Evolutionary conservation across 2,329 filamentous ascomycete species (phyloP), one percentile per base, ranked within the genome.

Genomic region (Aureobasidium sp.): DNA sequence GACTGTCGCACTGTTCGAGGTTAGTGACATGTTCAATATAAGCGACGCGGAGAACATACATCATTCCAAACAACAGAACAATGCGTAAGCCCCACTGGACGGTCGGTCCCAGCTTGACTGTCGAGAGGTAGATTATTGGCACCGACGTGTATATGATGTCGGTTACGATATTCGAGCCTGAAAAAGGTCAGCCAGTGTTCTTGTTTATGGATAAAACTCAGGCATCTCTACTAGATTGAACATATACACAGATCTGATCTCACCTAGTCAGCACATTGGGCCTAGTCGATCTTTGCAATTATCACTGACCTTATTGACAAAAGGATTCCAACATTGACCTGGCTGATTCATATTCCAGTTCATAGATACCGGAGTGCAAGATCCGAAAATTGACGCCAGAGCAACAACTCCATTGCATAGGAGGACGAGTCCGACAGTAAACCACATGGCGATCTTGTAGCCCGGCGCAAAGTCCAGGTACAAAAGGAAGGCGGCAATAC

Each of bases 401-500:
- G 64, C 48, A 9, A 63, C 48, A 34, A 41, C 47, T 22, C 62
- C 59, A 39, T 65, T 65, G 25, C 48, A 62, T 9, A 62, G 37
- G 4, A 63, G 47, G 11, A 65, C 56, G 7, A 63, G 52, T 22
- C 41, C 64, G 2, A 65, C 57, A 9, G 61, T 62, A 5, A 55
- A 20, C 61, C 61, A 65, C 44, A 65, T 65, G 14, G 57, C 56
- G 14, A 58, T 51, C 29, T 51, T 62, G 52, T 63, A 65, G 45
- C 57, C 59, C n/a, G 48, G 42, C 4, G 64, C 59, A 20, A 65
- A 65, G 34, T 65, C 62, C 5, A 65, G 47, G 14, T 51, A 53
- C 20, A 65, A 52, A 9, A 65, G 58, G 51, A 61, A 65, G 22
- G 64, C 37, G 27, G 61, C 59, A 39, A 65, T 65, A n/a, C 64